Evolutionary conservation across 345 rosid species (phyloP), one percentile per base, ranked within the genome.

Genomic region (Lepidium aucheri): DNA sequence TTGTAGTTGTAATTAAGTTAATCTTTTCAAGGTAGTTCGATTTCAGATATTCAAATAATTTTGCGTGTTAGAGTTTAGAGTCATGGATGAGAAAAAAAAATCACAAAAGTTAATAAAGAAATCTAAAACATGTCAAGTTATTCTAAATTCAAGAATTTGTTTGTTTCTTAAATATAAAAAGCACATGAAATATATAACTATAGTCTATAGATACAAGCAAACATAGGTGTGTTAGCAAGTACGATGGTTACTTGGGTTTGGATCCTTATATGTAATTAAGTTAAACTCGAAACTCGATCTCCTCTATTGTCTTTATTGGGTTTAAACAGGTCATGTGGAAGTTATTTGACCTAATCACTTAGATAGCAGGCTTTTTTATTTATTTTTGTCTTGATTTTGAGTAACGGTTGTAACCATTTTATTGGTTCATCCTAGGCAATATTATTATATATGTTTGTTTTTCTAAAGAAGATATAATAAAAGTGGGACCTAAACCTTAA

Each of bases 401-500:
- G 34, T 9, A 63, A 54, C 36, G 50, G 33, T 22, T 63, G 57
- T 54, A 47, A 38, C 8, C 30, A 47, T n/a, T 13, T 17, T 8
- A 55, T 71, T 63, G 64, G 75, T 30, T 46, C 5, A 12, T 34
- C 39, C 8, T 16, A 30, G 11, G 8, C 32, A 39, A 0, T 28
- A 28, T 63, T 46, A 36, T 28, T 8, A 18, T 40, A 33, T n/a
- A 40, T 47, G 24, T 41, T 28, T 3, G 28, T 14, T 7, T 30
- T 14, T 38, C 20, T 17, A 71, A 63, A 63, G 28, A 36, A 36
- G 44, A 55, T 43, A 26, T 12, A 43, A 24, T 17, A 14, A 20
- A 22, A 17, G 60, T 72, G 70, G 65, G 76, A 47, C 76, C 70
- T 17, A 39, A 72, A 56, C 76, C 52, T 47, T 47, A 72, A 63